Percentiles rank a stretch among this genome's conserved stretches.
phyloP scores from a whole-genome alignment of 2,329 filamentous ascomycete species.

The Penicillium corylophilum region DNA sequence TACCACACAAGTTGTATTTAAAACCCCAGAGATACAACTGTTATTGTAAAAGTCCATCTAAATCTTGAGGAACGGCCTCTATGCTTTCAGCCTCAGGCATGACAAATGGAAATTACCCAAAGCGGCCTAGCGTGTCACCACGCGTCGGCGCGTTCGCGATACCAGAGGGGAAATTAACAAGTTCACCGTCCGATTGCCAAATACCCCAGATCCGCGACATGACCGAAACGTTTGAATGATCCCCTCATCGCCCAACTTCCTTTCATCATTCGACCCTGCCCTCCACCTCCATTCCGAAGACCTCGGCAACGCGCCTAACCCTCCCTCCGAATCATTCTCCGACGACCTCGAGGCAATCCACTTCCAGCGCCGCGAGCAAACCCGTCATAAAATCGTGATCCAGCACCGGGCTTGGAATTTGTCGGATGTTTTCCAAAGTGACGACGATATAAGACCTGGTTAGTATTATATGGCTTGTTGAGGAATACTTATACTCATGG shows the following conservation, averaged over 20 bases:
- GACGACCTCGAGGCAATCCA: constrained; percentile 44
- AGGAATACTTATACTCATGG: not conserved
- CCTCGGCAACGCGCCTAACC: constrained; percentile 17
- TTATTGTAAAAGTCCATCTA: not conserved
- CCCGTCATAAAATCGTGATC: constrained; percentile 41
- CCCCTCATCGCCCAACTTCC: constrained; percentile 37
- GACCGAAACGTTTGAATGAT: constrained; percentile 31
- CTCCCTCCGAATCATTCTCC: constrained; percentile 35
- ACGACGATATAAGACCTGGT: constrained; percentile 42
- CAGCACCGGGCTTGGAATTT: constrained; percentile 45
- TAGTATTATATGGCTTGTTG: constrained; percentile 1
- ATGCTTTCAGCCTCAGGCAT: no score
- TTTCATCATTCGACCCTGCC: constrained; percentile 54
- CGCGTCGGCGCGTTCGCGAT: constrained; percentile 25
- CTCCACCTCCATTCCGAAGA: constrained; percentile 50
- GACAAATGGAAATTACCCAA: constrained; percentile 7
- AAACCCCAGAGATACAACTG: not conserved
- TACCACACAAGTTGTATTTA: not conserved
- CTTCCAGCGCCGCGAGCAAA: constrained; percentile 32
- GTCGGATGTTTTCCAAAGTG: constrained; percentile 44
- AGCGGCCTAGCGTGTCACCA: constrained; percentile 28
- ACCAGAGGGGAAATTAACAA: constrained; percentile 14
- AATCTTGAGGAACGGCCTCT: no score
- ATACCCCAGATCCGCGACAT: constrained; percentile 15
- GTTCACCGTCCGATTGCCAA: not conserved